phyloP scores from a whole-genome alignment of 208 protist species.

The Leishmania tropica region DNA sequence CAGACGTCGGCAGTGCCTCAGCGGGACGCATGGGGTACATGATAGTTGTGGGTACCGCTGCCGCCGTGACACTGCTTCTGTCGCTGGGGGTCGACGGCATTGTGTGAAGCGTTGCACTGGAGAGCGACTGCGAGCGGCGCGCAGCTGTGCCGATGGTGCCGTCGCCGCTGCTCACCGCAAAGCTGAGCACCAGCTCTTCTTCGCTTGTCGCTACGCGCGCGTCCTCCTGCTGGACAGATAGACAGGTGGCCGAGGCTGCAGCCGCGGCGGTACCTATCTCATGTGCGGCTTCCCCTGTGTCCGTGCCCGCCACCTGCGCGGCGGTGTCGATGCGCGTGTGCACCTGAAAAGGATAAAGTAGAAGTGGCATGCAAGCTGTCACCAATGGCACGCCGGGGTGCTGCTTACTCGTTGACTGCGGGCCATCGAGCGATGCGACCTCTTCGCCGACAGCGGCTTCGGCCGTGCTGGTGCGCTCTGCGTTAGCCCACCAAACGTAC shows the following conservation, averaged over 20 bases:
- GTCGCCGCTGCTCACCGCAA: not conserved
- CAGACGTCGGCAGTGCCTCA: not conserved
- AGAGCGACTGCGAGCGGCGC: not conserved
- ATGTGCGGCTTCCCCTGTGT: not conserved
- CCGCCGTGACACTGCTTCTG: not conserved
- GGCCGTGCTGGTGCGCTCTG: not conserved
- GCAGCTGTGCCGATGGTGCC: not conserved
- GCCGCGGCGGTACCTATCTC: not conserved
- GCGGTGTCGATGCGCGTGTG: constrained; percentile 11
- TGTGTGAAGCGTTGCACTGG: constrained; percentile 26
- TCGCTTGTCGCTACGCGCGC: not conserved
- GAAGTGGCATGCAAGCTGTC: constrained; percentile 28
- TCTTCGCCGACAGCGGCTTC: not conserved
- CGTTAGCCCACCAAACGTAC: constrained; percentile 26
- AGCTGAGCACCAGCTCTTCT: not conserved
- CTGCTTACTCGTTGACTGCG: not conserved
- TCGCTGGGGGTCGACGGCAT: constrained; percentile 22
- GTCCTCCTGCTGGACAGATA: not conserved
- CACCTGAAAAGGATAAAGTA: constrained; percentile 27
- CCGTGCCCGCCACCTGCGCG: not conserved
- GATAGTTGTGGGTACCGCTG: not conserved
- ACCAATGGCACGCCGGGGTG: not conserved
- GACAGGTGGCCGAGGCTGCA: not conserved
- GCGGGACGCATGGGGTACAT: not conserved
- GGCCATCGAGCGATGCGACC: not conserved